These are phyloP conservation scores for Geranium brycei DNA, from an alignment of 345 rosid species.

Conservation along the genomic window DNA sequence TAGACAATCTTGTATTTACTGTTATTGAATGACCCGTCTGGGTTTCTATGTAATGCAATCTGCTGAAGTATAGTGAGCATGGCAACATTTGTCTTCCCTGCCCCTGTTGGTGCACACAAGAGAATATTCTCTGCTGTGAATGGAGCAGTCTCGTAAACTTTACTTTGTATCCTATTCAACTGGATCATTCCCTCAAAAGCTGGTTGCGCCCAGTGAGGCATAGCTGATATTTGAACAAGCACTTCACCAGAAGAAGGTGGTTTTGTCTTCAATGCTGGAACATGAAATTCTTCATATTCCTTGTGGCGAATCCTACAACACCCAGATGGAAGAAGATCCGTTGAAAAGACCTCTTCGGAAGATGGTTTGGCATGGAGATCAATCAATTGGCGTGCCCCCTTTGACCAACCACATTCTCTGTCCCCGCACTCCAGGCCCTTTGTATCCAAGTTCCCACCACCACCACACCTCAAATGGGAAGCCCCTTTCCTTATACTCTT, in stretches of 20 bases:
- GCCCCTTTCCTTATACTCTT: slow-evolving; percentile 96
- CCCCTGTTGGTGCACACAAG: slow-evolving; percentile 95
- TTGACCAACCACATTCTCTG: slow-evolving; percentile 61
- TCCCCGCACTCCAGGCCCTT: slow-evolving; percentile 57
- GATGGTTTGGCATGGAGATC: slow-evolving; percentile 71
- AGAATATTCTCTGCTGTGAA: slow-evolving; percentile 67
- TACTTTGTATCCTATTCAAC: slow-evolving; percentile 90
- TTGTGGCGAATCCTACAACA: slow-evolving; percentile 50
- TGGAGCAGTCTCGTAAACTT: slow-evolving; percentile 74
- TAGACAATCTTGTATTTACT: slow-evolving; percentile 76
- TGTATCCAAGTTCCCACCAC: slow-evolving; percentile 50
- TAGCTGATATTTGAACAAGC: slow-evolving; percentile 63
- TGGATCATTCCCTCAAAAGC: slow-evolving; percentile 88
- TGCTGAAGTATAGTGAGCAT: slow-evolving; percentile 95
- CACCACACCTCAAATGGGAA: slow-evolving; percentile 65
- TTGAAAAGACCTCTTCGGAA: slow-evolving; percentile 76
- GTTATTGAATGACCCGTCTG: slow-evolving; percentile 67
- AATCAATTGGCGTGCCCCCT: slow-evolving; percentile 75
- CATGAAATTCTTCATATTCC: slow-evolving; percentile 93
- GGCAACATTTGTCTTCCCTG: slow-evolving; percentile 96
- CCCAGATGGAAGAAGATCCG: slow-evolving; percentile 79
- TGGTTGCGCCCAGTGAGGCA: slow-evolving; percentile 94
- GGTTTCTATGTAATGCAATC: slow-evolving; percentile 42
- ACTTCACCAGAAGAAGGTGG: slow-evolving; percentile 47
- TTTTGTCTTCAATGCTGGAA: slow-evolving; percentile 61